Evolutionary conservation across 2,329 filamentous ascomycete species (phyloP).

Genomic region (Tolypocladium guangdongense): DNA sequence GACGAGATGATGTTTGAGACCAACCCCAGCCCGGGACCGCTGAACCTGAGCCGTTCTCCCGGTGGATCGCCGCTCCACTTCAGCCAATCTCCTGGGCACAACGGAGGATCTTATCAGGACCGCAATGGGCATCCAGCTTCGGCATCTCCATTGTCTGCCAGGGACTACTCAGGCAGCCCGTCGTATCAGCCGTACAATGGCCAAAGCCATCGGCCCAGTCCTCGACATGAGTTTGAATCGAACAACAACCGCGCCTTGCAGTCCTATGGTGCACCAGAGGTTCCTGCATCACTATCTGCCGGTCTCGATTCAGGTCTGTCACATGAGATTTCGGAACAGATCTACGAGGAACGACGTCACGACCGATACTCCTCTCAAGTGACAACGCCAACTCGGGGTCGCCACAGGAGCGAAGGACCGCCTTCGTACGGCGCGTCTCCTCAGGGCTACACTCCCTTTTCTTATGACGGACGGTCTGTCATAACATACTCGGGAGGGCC

Average conservation of each 20-base stretch:
- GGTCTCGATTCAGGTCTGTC: conserved; percentile 46
- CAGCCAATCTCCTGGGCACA: conserved; percentile 10
- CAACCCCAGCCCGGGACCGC: conserved; percentile 30
- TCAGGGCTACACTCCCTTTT: conserved; percentile 24
- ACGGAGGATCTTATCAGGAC: conserved; percentile 13
- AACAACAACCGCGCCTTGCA: conserved; percentile 18
- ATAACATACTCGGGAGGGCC: conserved; percentile 26
- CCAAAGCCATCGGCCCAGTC: conserved; percentile 18
- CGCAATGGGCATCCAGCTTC: conserved; percentile 7
- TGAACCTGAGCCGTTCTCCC: conserved; percentile 28
- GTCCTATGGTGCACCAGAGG: conserved; percentile 31
- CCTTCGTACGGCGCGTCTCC: conserved; percentile 15
- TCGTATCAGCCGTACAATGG: conserved; percentile 18
- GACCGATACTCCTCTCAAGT: conserved; percentile 33
- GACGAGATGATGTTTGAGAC: conserved; percentile 30
- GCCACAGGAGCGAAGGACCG: conserved; percentile 22
- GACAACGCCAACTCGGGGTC: conserved; percentile 30
- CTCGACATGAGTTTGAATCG: conserved; percentile 26
- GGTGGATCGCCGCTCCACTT: conserved; percentile 17
- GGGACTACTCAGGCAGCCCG: conserved; percentile 25
- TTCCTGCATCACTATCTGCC: conserved; percentile 49
- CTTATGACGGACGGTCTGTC: conserved; percentile 30
- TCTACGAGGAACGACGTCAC: conserved; percentile 41
- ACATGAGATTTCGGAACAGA: conserved; percentile 46
- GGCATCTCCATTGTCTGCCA: conserved; percentile 19